Conservation (phyloP, 192 early-diverging fungal species). For the Gorgonomyces haynaldii region DNA sequence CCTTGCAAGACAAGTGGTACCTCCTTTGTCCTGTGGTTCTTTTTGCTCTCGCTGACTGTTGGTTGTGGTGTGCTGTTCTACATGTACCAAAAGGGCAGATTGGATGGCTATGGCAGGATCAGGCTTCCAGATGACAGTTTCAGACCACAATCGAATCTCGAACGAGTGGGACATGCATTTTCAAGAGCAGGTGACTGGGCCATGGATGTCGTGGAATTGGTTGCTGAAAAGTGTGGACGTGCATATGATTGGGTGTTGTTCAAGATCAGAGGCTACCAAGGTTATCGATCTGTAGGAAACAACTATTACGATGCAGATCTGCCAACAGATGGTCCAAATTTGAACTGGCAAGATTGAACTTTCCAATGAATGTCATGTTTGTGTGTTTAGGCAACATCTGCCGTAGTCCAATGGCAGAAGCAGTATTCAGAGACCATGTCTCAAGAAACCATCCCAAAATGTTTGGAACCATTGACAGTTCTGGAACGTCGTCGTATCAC, state of each 20-base stretch:
- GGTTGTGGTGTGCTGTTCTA: not conserved
- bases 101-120: constrained; percentile 7
- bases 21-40: constrained; percentile 1
- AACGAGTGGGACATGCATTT: not conserved
- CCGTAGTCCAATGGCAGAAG: constrained; percentile 57
- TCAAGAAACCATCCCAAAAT: constrained; percentile 36
- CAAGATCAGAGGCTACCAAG: not conserved
- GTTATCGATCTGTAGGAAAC: not conserved
- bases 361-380: constrained; percentile 31
- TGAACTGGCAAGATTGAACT: too few species aligned
- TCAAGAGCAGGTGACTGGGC: not conserved
- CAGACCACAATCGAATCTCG: not conserved
- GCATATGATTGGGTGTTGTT: not conserved
- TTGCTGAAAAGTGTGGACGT: too few species aligned
- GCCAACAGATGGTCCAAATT: not conserved
- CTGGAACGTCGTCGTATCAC: constrained; percentile 78
- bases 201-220: not conserved
- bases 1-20: not conserved
- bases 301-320: constrained; percentile 8
- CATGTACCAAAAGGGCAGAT: constrained; percentile 3
- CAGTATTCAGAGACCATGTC: constrained; percentile 74
- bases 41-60: not conserved
- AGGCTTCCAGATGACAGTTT: not conserved
- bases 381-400: constrained; percentile 72
- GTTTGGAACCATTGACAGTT: constrained; percentile 67